Evolutionary conservation across 2,329 filamentous ascomycete species (phyloP), one percentile per base, ranked within the genome.

Genomic region (Fusarium sterilihyphosum): DNA sequence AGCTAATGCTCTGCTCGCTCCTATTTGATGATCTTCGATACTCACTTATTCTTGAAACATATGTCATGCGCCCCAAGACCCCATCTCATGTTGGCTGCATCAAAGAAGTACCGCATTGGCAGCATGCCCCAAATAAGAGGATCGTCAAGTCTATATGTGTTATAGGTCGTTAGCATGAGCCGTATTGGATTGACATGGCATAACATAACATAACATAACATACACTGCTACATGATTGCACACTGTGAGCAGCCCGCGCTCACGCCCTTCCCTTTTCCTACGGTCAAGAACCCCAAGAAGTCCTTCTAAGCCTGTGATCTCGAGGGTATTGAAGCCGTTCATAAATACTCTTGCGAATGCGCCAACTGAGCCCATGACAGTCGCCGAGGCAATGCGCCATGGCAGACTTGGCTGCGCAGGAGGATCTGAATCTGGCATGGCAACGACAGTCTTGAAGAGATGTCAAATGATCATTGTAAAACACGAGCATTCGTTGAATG

Each of bases 61-160:
- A 99, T 95, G 82, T 99, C 96, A 82, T 98, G 94, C 78, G 95
- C 97, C 31, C 94, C 96, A 62, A 99, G 88, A 16, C 92, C 91
- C 94, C 95, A 98, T 81, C 96, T 91, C 79, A 95, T 88, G 80
- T 95, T 96, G 64, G 88, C 86, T 26, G 93, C 90, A 67, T 92
- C 90, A 78, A 93, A 91, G 73, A 90, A 85, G 80, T 96, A 94
- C 57, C 89, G 88, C 52, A 94, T 82, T 3, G 96, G 96, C 8
- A 99, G 85, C 41, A 94, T 90, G 24, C 96, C 96, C 96, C 96
- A 99, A 77, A 98, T 91, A 67, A 98, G 84, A 33, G 96, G 96
- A 84, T 99, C 96, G 83, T 99, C 96, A 77, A 98, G 85, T 67
- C 96, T 98, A 81, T n/a, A 20, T 22, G 20, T 20, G 31, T 43